Base-by-base conservation (phyloP, 169 alveolate genomes). In the Eimeria acervulina region DNA sequence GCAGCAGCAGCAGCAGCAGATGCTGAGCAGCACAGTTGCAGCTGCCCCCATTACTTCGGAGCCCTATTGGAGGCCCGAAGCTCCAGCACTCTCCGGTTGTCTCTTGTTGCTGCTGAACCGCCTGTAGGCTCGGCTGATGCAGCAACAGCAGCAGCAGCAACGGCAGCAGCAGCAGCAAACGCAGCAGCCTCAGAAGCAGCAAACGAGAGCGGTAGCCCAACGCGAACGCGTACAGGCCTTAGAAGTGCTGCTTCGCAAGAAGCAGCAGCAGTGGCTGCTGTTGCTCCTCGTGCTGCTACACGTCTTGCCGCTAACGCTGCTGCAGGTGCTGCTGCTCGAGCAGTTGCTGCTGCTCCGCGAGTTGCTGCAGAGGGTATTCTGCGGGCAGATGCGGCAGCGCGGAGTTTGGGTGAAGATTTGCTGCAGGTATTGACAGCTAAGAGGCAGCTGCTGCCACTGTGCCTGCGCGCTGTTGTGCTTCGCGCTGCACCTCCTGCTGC, bases 21-120 rank as follows among this genome's bases (percentile, higher is more conserved):
- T 42, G 38, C 90, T 42, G 90, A 23, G 90, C 90, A 81, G 90
- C 72, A 42, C 51, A 81, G 2, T 28, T 81, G 90, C 90, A 44
- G 90, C 90, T 81, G 90, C 68, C 36, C 28, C 10, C 52, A 31
- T 19, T 3, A 21, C 47, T 47, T 42, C 6, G 90, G 70, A 2
- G 90, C 70, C 31, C 0, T 81, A 1, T 81, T 81, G 68, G 90
- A 81, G 44, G 90, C 90, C n/a, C 36, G 44, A 28, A 31, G 68
- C 72, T 52, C 47, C 40, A 52, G 31, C 26, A 33, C 28, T 52
- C 89, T 78, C 52, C 3, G 72, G 19, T 52, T 81, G 31, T 47
- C 90, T 47, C 90, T 47, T 26, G 90, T 47, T 42, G 90, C 90
- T 47, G 72, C 70, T 26, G 72, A 81, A 72, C 90, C 26, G 31